Base-by-base conservation (phyloP, 208 protist species). In the Polymyxa betae region DNA sequence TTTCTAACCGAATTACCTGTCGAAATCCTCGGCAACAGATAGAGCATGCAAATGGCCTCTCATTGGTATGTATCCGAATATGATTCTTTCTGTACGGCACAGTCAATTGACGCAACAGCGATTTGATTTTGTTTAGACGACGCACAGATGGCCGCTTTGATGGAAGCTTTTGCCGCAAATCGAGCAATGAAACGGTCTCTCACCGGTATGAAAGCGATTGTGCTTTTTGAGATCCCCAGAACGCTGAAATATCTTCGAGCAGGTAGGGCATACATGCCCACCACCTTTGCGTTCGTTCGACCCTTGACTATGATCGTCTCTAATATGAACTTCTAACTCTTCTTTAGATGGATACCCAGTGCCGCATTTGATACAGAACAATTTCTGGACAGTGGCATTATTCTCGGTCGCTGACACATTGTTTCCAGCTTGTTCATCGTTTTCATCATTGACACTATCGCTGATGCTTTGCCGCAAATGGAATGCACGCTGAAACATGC, bases 311-410 rank as follows among this genome's bases (percentile, higher is more conserved):
- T 35, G 72, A 24, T 60, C 24, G 24, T 60, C 49, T 60, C 49
- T 60, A n/a, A 82, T n/a, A n/a, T 82, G 72, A 43, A 16, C n/a
- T 35, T 35, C 16, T 35, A 82, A 43, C 5, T 82, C 72, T 20
- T 40, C 35, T 5, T n/a, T 43, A 5, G 72, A 82, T 43, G n/a
- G 72, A 43, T 38, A 82, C n/a, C 72, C 72, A n/a, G 16, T 82
- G 16, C 72, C 72, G 72, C 72, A 82, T 5, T 82, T n/a, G 72
- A 82, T 82, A 43, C 72, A 82, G 72, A 82, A 82, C n/a, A 82
- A n/a, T 43, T 43, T 82, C n/a, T 82, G 16, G 35, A 35, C 35
- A 43, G n/a, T 29, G 54, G 29, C 54, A 29, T 66, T 66, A 16
- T 16, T 29, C 54, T 66, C 20, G 20, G 29, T 66, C 54, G n/a